phyloP scores from a whole-genome alignment of 2,329 filamentous ascomycete species.

The Sclerotinia nivalis region DNA sequence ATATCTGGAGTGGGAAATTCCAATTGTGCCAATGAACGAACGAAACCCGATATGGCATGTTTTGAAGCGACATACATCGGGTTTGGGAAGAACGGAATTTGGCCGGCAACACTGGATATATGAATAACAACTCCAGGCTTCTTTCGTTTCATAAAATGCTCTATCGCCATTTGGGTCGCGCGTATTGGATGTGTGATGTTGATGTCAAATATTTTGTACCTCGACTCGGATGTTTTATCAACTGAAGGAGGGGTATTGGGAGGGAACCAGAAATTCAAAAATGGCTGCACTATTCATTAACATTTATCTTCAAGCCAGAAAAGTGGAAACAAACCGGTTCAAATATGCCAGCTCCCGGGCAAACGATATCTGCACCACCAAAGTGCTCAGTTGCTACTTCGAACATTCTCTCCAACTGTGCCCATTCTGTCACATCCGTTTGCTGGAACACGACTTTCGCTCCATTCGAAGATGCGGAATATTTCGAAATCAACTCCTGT shows the following conservation, averaged over 20 bases:
- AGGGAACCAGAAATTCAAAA: slow-evolving; percentile 52
- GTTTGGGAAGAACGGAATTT: slow-evolving; percentile 43
- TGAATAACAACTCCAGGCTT: slow-evolving; percentile 45
- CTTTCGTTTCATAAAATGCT: slow-evolving; percentile 47
- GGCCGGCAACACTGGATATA: slow-evolving; percentile 51
- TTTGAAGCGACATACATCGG: slow-evolving; percentile 53
- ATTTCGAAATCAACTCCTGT: slow-evolving; percentile 37
- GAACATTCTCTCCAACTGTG: slow-evolving; percentile 42
- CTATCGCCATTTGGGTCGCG: slow-evolving; percentile 51
- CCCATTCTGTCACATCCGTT: slow-evolving; percentile 49
- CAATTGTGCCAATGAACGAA: slow-evolving; percentile 45
- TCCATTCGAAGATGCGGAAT: slow-evolving; percentile 26
- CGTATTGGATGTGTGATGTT: slow-evolving; percentile 55
- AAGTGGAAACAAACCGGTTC: slow-evolving; percentile 44
- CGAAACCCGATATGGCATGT: slow-evolving; percentile 50
- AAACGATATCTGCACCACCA: slow-evolving; percentile 43
- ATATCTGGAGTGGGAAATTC: slow-evolving; percentile 39
- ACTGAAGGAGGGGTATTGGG: slow-evolving; percentile 47
- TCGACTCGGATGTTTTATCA: slow-evolving; percentile 44
- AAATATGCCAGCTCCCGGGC: slow-evolving; percentile 50
- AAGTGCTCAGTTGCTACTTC: slow-evolving; percentile 41
- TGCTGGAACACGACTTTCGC: slow-evolving; percentile 45
- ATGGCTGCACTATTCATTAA: slow-evolving; percentile 42
- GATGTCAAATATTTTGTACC: slow-evolving; percentile 51
- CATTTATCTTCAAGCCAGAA: too few relatives aligned